Base-by-base conservation (phyloP, 768 basidiomycete species). In the Lactarius hatsudake region DNA sequence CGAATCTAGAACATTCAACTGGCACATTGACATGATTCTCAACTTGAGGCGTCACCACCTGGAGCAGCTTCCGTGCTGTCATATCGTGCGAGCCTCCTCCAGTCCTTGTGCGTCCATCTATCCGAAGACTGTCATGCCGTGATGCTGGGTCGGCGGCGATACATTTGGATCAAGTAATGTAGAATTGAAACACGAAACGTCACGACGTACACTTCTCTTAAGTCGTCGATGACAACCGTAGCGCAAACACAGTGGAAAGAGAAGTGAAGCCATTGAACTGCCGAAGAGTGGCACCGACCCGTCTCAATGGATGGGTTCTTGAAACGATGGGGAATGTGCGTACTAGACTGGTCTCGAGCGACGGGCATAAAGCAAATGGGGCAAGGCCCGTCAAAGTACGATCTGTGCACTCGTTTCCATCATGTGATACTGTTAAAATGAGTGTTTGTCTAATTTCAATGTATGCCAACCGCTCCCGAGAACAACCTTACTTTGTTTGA, bases 281-380 rank as follows among this genome's bases (percentile, higher is more conserved):
- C 42, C 62, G 67, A 68, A 56, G 58, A 55, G 67, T 28, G 67
- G 67, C 67, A 63, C 54, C 61, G 63, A 56, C 54, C 34, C 67
- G 56, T 55, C 28, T 43, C 58, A 63, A 62, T 45, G 56, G 20
- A 6, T 5, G 40, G 17, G 45, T 67, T 60, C 43, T 61, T 61
- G 62, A 64, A 56, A 68, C 59, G 51, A 42, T 40, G 58, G 66
- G 58, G 63, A 63, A 59, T 53, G 15, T 18, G 53, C 51, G 43
- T 58, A 45, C 51, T 59, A 10, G 26, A 45, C 62, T 42, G 30
- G 40, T 58, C 58, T 63, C 58, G 42, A 45, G 38, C 62, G 26
- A 53, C 53, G 48, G 62, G 67, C 56, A 54, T 32, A 61, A 55
- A 30, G 17, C 12, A 59, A 67, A 59, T 38, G 26, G 61, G 36